Evolutionary conservation across 108 stramenopile species (phyloP).

Genomic region (Cyclostephanos tholiformis): DNA sequence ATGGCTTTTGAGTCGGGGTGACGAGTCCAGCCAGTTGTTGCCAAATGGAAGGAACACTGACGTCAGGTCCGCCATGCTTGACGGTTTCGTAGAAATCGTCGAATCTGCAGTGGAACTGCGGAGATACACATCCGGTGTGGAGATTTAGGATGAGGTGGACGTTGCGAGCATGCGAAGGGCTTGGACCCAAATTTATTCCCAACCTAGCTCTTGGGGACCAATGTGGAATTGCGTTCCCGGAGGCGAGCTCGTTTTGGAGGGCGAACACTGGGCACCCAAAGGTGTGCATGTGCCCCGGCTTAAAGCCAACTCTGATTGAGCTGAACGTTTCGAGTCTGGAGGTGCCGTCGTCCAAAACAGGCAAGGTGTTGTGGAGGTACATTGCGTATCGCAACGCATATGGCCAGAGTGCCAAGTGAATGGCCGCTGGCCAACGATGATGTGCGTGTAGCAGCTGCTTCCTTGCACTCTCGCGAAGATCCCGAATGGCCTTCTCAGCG

Average conservation of each 20-base stretch:
- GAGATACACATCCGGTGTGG: too few relatives aligned
- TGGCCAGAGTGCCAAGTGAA: conserved; percentile 24
- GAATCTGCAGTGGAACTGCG: too few relatives aligned
- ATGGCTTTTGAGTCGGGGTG: not conserved
- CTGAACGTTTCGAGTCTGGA: conserved; percentile 20
- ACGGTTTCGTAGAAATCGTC: too few relatives aligned
- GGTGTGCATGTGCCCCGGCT: conserved; percentile 16
- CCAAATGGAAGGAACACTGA: not conserved
- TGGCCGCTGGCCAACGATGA: conserved; percentile 10
- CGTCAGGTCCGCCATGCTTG: not conserved
- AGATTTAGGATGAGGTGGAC: conserved; percentile 37
- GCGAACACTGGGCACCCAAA: conserved; percentile 48
- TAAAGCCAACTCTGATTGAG: not conserved
- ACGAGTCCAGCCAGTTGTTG: not conserved
- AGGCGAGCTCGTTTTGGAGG: conserved; percentile 19
- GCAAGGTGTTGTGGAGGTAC: conserved; percentile 8
- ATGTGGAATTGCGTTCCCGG: conserved; percentile 37
- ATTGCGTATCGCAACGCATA: conserved; percentile 17
- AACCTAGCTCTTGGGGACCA: conserved; percentile 44
- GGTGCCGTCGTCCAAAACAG: conserved; percentile 4
- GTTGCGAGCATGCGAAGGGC: conserved; percentile 40
- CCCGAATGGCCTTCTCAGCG: conserved; percentile 31
- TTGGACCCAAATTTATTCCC: conserved; percentile 44
- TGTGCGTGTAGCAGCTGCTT: conserved; percentile 27
- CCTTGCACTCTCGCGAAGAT: conserved; percentile 24